phyloP scores from a whole-genome alignment of 257 asterid genomes.

The Linderniella brevidens region DNA sequence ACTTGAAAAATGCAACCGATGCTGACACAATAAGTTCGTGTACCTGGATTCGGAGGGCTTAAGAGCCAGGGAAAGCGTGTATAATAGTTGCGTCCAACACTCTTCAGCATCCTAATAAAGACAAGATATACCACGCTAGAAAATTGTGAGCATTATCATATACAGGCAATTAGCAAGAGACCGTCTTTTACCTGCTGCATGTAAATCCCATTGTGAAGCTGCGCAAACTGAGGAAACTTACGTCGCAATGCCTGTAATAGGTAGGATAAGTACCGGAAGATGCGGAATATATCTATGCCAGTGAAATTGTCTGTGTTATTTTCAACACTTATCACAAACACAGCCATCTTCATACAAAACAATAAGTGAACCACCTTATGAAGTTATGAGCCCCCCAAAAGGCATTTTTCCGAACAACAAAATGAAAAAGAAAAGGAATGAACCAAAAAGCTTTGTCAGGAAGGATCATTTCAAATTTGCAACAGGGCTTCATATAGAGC shows the following conservation, averaged over 20 bases:
- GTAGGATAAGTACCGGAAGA: not conserved
- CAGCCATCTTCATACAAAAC: too few species aligned
- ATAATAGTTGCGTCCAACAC: slow-evolving; percentile 93
- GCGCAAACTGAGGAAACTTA: slow-evolving; percentile 97
- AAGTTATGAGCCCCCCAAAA: too few species aligned
- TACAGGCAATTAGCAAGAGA: too few species aligned
- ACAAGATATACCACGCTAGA: slow-evolving; percentile 8
- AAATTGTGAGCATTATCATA: not conserved
- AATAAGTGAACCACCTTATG: too few species aligned
- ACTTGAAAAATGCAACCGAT: not conserved
- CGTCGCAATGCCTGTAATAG: slow-evolving; percentile 90
- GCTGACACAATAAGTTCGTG: slow-evolving; percentile 7
- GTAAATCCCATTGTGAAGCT: slow-evolving; percentile 81
- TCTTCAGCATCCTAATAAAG: slow-evolving; percentile 91
- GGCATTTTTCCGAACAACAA: too few species aligned
- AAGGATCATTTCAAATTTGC: too few species aligned
- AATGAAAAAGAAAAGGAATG: too few species aligned
- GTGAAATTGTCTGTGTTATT: too few species aligned
- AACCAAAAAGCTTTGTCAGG: too few species aligned
- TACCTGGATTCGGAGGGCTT: slow-evolving; percentile 59
- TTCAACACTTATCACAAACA: too few species aligned
- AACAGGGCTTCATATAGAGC: too few species aligned
- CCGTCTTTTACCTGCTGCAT: slow-evolving; percentile 78
- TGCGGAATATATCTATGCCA: too few species aligned
- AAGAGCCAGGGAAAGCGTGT: slow-evolving; percentile 72